Evolutionary conservation across 306 rosid species (phyloP), one percentile per base, ranked within the genome.

Genomic region (Rubus parviflorus): DNA sequence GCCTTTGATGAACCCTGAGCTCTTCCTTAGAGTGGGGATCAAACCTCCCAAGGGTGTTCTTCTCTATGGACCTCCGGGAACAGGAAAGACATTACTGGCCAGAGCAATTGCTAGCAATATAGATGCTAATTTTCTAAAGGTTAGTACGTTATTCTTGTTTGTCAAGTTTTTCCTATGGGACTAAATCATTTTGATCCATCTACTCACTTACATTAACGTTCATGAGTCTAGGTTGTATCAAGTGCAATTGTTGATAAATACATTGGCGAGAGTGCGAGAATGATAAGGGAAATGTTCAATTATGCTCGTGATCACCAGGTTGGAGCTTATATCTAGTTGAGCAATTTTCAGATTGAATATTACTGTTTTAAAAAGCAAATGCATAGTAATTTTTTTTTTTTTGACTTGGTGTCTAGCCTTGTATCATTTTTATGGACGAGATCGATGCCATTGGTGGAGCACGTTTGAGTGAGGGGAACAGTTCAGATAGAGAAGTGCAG

Each of bases 291-390:
- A 82, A 92, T 92, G 97, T 94, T 92, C 87, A 95, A 92, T 56
- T 94, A 92, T 82, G 98, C 99, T 71, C 99, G 97, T 68, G 98
- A 92, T 87, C 99, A 96, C 80, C 99, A 92, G 88, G 99, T 95
- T 77, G 70, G 85, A 67, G 78, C 51, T 65, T 35, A 70, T 16
- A 16, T 72, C 61, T 70, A 30, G 65, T 76, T 79, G 7, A 0
- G 8, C 23, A 30, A 41, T 17, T 68, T 66, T 23, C 8, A 61
- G 72, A 10, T 53, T 66, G 9, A 6, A 8, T 17, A 11, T 60
- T 38, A 41, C 4, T 25, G 15, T 72, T 64, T n/a, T n/a, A n/a
- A 47, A 10, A 69, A n/a, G 40, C 57, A 13, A 38, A n/a, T n/a
- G n/a, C n/a, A n/a, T n/a, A n/a, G n/a, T n/a, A n/a, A n/a, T n/a